These are phyloP conservation scores for Urochloa ruziziensis DNA, from an alignment of 176 grass and related monocot species.

Conservation along the genomic window DNA sequence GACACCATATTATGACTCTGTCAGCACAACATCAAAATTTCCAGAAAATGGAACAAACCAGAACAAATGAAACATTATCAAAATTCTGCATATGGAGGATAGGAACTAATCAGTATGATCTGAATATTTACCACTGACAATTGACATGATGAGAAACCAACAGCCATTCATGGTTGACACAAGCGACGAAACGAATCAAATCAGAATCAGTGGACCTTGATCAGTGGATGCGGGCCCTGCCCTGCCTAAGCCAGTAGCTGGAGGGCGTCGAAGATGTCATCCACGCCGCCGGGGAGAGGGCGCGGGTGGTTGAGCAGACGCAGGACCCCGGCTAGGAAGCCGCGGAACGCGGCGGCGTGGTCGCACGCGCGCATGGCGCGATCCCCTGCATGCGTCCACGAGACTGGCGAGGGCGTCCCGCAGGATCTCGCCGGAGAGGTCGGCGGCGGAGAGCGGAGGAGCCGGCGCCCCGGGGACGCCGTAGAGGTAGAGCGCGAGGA, in stretches of 20 bases:
- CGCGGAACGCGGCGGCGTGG: no score
- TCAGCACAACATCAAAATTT: no score
- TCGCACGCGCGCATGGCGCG: background rate
- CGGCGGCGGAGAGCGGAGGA: background rate
- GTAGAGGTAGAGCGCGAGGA: background rate
- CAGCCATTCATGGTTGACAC: background rate
- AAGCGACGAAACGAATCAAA: background rate
- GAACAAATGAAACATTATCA: no score
- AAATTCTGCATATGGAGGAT: no score
- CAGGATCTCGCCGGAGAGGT: background rate
- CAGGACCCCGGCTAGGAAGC: background rate
- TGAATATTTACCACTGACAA: no score
- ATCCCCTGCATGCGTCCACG: background rate
- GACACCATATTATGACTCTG: no score
- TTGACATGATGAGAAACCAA: background rate
- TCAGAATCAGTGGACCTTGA: background rate
- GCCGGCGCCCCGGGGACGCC: no score
- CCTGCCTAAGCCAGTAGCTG: background rate
- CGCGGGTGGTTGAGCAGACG: background rate
- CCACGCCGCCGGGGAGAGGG: background rate
- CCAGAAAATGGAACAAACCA: no score
- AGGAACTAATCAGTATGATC: no score
- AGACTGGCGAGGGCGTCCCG: background rate
- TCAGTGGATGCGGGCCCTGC: background rate
- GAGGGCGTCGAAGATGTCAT: no score